phyloP scores from a whole-genome alignment of 202 grass and related monocot species.

The Zizania palustris region DNA sequence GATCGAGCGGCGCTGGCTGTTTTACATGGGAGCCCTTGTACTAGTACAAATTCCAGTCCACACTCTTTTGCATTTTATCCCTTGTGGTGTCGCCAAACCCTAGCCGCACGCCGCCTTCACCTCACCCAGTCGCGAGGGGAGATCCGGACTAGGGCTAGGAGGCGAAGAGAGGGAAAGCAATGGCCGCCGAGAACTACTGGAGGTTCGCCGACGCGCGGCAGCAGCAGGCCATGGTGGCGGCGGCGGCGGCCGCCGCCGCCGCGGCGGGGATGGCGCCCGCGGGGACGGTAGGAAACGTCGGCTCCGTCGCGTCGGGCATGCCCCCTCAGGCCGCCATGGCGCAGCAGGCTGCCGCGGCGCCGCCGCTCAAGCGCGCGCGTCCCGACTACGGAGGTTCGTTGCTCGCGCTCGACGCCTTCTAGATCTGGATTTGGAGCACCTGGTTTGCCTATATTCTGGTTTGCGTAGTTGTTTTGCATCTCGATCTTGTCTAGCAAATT shows the following conservation, averaged over 20 bases:
- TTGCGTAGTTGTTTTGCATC: not conserved
- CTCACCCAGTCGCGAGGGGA: not conserved
- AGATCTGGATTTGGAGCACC: slow-evolving; percentile 11
- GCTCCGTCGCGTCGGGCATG: slow-evolving; percentile 27
- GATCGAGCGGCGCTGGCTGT: not conserved
- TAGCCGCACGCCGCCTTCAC: slow-evolving; percentile 28
- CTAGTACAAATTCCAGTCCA: not conserved
- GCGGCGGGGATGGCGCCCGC: slow-evolving; percentile 51
- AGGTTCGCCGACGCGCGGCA: slow-evolving; percentile 64
- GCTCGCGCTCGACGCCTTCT: not conserved
- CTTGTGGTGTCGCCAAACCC: slow-evolving; percentile 23
- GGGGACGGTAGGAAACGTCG: not conserved
- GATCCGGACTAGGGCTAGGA: not conserved
- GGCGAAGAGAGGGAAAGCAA: slow-evolving; percentile 27
- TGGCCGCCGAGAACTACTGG: slow-evolving; percentile 70
- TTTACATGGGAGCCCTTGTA: not conserved
- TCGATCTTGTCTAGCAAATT: not conserved
- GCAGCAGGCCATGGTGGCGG: slow-evolving; percentile 60
- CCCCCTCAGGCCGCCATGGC: slow-evolving; percentile 44
- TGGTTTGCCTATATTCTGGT: not conserved
- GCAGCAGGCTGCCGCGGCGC: slow-evolving; percentile 50
- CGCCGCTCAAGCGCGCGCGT: slow-evolving; percentile 78
- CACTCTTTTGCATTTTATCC: not conserved
- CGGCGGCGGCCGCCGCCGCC: slow-evolving; percentile 49
- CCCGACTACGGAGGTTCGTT: slow-evolving; percentile 71